phyloP scores from a whole-genome alignment of 2,329 filamentous ascomycete species.

The Xylaria sp. region DNA sequence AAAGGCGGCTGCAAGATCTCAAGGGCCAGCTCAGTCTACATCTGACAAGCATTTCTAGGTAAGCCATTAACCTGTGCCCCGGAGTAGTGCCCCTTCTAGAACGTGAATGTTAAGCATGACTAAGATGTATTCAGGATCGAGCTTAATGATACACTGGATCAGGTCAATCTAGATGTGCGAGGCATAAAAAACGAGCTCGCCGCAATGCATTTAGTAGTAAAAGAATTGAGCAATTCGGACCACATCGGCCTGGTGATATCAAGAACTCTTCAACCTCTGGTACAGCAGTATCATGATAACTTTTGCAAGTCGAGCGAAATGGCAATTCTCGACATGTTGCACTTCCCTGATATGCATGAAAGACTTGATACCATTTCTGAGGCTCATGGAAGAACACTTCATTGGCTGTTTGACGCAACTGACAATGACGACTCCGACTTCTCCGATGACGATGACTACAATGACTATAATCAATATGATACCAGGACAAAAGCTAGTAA shows the following conservation, averaged over 20 bases:
- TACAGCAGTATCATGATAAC: conserved; percentile 5
- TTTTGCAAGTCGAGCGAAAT: conserved; percentile 16
- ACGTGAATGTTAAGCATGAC: neutral
- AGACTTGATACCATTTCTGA: conserved; percentile 35
- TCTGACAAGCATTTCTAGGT: conserved; percentile 10
- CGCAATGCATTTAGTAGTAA: neutral
- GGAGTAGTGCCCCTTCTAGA: neutral
- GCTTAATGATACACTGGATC: neutral
- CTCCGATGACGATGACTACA: neutral
- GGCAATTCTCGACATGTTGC: conserved; percentile 29
- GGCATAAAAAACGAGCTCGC: conserved; percentile 1
- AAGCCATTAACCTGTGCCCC: neutral
- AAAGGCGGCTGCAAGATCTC: neutral
- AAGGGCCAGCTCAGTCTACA: conserved; percentile 5
- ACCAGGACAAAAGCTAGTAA: conserved; percentile 19
- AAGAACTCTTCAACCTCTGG: neutral
- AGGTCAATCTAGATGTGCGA: neutral
- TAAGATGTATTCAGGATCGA: conserved; percentile 14
- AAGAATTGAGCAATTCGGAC: neutral
- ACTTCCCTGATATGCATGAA: conserved; percentile 35
- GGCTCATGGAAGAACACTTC: conserved; percentile 32
- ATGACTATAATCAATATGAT: no score
- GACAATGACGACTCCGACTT: no score
- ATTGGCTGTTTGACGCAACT: conserved; percentile 28
- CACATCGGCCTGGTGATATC: conserved; percentile 3